Base-by-base conservation (phyloP, 441 rosid species). In the Populus hybrid region DNA sequence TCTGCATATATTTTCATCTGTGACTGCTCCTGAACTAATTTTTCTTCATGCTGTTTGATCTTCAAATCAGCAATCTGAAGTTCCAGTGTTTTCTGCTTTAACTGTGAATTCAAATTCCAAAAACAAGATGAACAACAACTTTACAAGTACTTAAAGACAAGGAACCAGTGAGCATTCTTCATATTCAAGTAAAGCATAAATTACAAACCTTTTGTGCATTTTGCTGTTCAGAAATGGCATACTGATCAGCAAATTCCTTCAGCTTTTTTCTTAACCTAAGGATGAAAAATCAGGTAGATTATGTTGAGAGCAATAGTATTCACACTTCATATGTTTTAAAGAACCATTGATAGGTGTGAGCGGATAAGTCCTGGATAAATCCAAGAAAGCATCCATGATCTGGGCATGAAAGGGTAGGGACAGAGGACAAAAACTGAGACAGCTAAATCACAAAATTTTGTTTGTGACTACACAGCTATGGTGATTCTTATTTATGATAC, bases 1-100 rank as follows among this genome's bases (percentile, higher is more conserved):
- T 91, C 99, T 9, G 96, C 97, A 29, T 95, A 93, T 69, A 89
- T 77, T 88, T 95, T 92, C 94, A 93, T 92, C 86, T 92, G 97
- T 45, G 95, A 86, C 81, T 89, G 93, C 81, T 91, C 99, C 78
- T 92, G 92, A 79, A 80, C 79, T 78, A 88, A 79, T 83, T 90
- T 93, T 89, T 95, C 98, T 81, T 95, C 95, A 21, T 93, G 88
- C 79, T 95, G 98, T 85, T 93, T 88, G 71, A 91, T 87, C 86
- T 89, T 91, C 74, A 95, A 77, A 70, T 84, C 92, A 82, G 94
- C 86, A 74, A 95, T 82, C 84, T 95, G 93, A 82, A 92, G 94
- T 88, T 95, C 97, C 45, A 93, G 86, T 28, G 88, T 33, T 83
- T 95, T 95, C 87, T 93, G 95, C 86, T 93, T 95, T 81, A 93